phyloP scores from a whole-genome alignment of 371 early-diverging fungal genomes.

The Apophysomyces sp. region DNA sequence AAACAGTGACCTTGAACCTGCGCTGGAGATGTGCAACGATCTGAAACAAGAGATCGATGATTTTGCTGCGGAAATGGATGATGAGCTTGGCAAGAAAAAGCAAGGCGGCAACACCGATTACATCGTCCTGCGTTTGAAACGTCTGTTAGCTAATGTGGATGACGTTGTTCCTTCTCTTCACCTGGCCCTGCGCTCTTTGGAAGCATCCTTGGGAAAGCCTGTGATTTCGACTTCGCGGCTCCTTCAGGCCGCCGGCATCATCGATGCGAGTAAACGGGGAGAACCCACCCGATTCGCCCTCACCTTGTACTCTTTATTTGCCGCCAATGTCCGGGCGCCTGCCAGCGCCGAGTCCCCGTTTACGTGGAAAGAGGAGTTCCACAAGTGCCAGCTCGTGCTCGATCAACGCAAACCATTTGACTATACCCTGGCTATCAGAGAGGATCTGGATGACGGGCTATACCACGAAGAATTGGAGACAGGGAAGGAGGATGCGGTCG shows the following conservation, averaged over 20 bases:
- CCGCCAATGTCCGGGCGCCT: conserved; percentile 57
- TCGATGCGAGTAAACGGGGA: conserved; percentile 10
- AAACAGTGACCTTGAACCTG: conserved; percentile 58
- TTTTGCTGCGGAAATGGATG: conserved; percentile 40
- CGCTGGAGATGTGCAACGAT: conserved; percentile 60
- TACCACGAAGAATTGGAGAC: conserved; percentile 61
- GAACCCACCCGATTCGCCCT: conserved; percentile 27
- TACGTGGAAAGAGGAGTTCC: conserved; percentile 81
- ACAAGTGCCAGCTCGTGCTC: conserved; percentile 32
- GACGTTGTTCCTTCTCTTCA: conserved; percentile 70
- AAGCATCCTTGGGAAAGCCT: conserved; percentile 11
- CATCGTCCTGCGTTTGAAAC: conserved; percentile 39
- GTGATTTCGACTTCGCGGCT: conserved; percentile 18
- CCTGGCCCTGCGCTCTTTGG: conserved; percentile 34
- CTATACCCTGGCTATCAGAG: conserved; percentile 53
- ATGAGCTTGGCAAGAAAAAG: conserved; percentile 5
- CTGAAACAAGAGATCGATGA: conserved; percentile 56
- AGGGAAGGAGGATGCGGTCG: conserved; percentile 10
- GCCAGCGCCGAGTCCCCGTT: conserved; percentile 46
- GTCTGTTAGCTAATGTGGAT: conserved; percentile 55
- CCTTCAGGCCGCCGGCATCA: conserved; percentile 29
- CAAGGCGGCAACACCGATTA: conserved; percentile 7
- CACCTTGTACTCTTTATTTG: conserved; percentile 66
- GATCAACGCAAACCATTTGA: conserved; percentile 5
- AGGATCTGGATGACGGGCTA: conserved; percentile 72